phyloP scores from a whole-genome alignment of 345 rosid species.

The Rhizophora mangle region DNA sequence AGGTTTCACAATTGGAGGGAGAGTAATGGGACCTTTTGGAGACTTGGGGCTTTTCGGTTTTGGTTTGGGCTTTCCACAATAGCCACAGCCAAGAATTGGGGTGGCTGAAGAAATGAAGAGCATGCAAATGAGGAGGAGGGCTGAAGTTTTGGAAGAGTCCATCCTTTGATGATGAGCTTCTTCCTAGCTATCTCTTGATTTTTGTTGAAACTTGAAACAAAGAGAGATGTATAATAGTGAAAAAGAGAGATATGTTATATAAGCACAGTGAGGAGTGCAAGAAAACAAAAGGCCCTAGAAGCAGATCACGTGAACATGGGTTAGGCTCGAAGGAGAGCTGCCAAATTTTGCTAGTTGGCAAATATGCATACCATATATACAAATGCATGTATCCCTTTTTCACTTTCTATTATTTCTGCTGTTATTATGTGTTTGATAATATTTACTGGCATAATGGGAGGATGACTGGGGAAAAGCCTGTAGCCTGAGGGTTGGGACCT shows the following conservation, averaged over 20 bases:
- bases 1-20: conserved; percentile 16
- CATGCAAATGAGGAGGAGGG: conserved; percentile 54
- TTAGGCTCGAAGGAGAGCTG: conserved; percentile 40
- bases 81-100: conserved; percentile 53
- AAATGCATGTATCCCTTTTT: conserved; percentile 20
- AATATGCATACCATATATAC: conserved; percentile 9
- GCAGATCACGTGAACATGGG: conserved; percentile 71
- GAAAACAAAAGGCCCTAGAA: conserved; percentile 27
- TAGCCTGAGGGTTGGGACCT: no score
- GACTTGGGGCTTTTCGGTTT: conserved; percentile 31
- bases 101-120: conserved; percentile 51
- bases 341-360: conserved; percentile 82
- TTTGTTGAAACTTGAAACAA: not conserved
- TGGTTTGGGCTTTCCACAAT: conserved; percentile 41
- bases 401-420: not conserved
- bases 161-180: conserved; percentile 14
- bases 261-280: conserved; percentile 22
- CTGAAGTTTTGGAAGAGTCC: conserved; percentile 53
- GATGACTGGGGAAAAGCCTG: no score
- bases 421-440: not conserved
- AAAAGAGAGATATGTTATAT: conserved; percentile 32
- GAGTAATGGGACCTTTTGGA: conserved; percentile 4
- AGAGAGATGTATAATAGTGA: conserved; percentile 1
- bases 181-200: not conserved
- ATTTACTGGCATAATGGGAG: no score